Percentiles rank a stretch among this genome's conserved stretches.
Evolutionary conservation across 495 filamentous ascomycete genomes (phyloP).

Genomic region (Tuber aestivum): DNA sequence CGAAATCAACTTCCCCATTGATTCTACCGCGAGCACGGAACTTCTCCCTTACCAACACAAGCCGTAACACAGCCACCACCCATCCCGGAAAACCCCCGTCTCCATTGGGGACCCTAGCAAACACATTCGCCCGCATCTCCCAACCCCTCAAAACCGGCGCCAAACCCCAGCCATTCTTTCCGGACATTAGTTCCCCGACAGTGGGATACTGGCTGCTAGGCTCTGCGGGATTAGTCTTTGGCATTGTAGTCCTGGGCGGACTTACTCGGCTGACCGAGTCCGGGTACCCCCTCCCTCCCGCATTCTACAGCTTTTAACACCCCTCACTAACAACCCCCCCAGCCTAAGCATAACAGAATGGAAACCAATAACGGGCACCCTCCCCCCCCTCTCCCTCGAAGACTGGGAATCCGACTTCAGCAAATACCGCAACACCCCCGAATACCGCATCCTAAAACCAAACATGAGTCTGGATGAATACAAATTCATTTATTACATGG

Average conservation of each 20-base stretch:
- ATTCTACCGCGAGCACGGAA: slow-evolving; percentile 6
- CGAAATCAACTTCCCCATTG: background rate
- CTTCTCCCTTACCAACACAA: slow-evolving; percentile 29
- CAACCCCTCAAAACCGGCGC: slow-evolving; percentile 18
- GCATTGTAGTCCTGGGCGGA: slow-evolving; percentile 91
- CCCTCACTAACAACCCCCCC: slow-evolving; percentile 6
- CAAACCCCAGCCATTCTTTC: slow-evolving; percentile 51
- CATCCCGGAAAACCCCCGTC: slow-evolving; percentile 10
- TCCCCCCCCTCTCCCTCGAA: slow-evolving; percentile 68
- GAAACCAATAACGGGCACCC: slow-evolving; percentile 87
- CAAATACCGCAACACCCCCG: slow-evolving; percentile 83
- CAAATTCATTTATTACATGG: slow-evolving; percentile 99
- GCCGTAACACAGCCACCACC: slow-evolving; percentile 7
- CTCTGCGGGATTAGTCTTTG: slow-evolving; percentile 87
- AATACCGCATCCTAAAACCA: slow-evolving; percentile 83
- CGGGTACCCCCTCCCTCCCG: slow-evolving; percentile 53
- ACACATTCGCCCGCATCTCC: slow-evolving; percentile 25
- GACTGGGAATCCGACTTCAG: slow-evolving; percentile 89
- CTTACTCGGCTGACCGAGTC: slow-evolving; percentile 92
- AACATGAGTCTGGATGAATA: slow-evolving; percentile 88
- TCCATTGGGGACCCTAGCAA: slow-evolving; percentile 31
- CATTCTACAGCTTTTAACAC: slow-evolving; percentile 1
- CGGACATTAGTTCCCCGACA: slow-evolving; percentile 61
- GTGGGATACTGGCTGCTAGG: slow-evolving; percentile 91
- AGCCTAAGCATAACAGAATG: slow-evolving; percentile 99